Conservation (phyloP, 139 green algal genomes). For the Ulvella scutata region DNA sequence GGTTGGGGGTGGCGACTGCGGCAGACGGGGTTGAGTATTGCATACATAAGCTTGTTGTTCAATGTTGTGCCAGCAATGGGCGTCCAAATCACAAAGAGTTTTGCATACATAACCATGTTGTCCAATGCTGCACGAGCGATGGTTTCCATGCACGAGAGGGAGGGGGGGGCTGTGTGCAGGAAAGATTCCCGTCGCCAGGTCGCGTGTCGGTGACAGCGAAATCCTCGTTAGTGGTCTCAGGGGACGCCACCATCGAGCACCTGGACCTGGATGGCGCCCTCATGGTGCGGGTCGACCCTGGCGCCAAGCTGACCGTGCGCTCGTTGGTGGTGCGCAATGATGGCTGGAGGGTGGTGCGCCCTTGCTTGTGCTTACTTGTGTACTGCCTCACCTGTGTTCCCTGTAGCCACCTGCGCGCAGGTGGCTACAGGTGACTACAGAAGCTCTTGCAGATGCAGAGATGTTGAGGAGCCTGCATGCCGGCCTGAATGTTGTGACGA, state of each 20-base stretch:
- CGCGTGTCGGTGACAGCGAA: slow-evolving; percentile 22
- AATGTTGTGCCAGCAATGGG: no score
- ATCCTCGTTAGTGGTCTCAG: slow-evolving; percentile 55
- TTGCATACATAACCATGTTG: no score
- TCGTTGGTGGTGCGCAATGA: slow-evolving; percentile 53
- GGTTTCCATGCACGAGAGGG: no score
- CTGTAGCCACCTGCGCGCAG: background rate
- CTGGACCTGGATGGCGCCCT: slow-evolving; percentile 64
- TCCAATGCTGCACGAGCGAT: no score
- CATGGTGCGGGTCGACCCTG: slow-evolving; percentile 36
- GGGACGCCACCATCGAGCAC: slow-evolving; percentile 20
- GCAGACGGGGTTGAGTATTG: no score
- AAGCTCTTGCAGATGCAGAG: no score
- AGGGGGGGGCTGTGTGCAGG: no score
- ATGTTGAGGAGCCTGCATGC: no score
- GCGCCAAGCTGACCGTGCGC: slow-evolving; percentile 32
- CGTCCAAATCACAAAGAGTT: no score
- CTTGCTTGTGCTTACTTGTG: background rate
- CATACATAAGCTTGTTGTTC: no score
- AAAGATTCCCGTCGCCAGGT: background rate
- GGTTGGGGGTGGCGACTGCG: no score
- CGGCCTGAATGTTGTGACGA: background rate
- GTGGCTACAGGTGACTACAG: background rate
- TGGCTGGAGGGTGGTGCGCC: slow-evolving; percentile 44
- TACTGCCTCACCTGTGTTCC: background rate